A percentile compares a stretch with the other conserved stretches of the same genome.
Evolutionary conservation across 441 rosid genomes (phyloP).

Genomic region (Eutrema salsugineum): DNA sequence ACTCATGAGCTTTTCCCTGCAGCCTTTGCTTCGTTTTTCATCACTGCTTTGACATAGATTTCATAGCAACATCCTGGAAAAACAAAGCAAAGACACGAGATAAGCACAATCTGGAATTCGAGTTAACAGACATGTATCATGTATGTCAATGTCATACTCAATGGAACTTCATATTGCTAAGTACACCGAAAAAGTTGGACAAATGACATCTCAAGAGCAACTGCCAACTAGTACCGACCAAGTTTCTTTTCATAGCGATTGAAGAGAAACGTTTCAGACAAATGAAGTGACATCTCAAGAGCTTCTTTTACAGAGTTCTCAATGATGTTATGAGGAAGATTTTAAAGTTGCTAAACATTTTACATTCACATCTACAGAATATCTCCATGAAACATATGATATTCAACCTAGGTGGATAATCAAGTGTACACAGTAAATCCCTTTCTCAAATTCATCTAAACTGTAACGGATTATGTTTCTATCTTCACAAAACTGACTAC

Average conservation of each 20-base stretch:
- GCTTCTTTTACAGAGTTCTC: not conserved
- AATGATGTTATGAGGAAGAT: not conserved
- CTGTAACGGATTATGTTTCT: not conserved
- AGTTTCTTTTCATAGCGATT: not conserved
- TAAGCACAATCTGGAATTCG: not conserved
- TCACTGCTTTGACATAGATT: conserved; percentile 58
- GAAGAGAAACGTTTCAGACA: not conserved
- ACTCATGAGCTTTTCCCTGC: conserved; percentile 22
- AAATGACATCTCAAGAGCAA: not conserved
- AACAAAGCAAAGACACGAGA: not conserved
- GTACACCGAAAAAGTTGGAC: not conserved
- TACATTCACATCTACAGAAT: not conserved
- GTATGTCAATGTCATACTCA: not conserved
- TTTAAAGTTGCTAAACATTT: not conserved
- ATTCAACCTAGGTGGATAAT: not conserved
- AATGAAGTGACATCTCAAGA: not conserved
- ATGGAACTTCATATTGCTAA: not conserved
- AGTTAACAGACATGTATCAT: not conserved
- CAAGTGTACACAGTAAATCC: not conserved
- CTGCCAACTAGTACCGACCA: not conserved
- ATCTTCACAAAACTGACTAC: not conserved
- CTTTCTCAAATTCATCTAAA: not conserved
- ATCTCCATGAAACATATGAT: not conserved
- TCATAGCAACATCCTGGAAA: conserved; percentile 73
- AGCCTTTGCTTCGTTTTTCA: conserved; percentile 65